A percentile compares a stretch with the other conserved stretches of the same genome.
Conservation (phyloP, 1,284 basidiomycete genomes). For the Hortiboletus rubellus region DNA sequence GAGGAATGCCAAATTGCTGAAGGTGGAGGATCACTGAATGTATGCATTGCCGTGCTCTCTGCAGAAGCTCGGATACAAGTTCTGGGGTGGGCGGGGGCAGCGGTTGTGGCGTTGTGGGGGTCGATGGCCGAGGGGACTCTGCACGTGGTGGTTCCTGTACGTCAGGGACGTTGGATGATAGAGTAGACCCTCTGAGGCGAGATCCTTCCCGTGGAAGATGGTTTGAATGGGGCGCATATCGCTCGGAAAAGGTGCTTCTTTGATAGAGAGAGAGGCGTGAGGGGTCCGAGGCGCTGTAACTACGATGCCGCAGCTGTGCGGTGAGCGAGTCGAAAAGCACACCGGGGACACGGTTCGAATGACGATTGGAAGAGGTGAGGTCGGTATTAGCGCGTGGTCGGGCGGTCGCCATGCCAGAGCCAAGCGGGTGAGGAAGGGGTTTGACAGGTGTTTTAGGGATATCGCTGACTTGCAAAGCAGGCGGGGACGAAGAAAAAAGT, state of each 20-base stretch:
- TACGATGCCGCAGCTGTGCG: constrained; percentile 22
- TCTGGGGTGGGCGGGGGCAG: constrained; percentile 20
- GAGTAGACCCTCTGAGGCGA: constrained; percentile 4
- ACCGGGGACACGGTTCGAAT: constrained; percentile 10
- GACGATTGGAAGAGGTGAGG: constrained; percentile 4
- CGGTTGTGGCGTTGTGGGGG: background rate
- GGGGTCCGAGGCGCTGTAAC: constrained; percentile 10
- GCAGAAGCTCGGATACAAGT: constrained; percentile 30
- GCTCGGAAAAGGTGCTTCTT: constrained; percentile 6
- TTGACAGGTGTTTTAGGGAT: constrained; percentile 2
- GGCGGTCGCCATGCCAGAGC: background rate
- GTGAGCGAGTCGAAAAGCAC: constrained; percentile 7
- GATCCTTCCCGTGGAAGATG: constrained; percentile 2
- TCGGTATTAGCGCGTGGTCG: constrained; percentile 32
- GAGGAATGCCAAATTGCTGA: constrained; percentile 32
- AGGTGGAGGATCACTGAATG: constrained; percentile 29
- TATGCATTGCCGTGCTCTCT: constrained; percentile 26
- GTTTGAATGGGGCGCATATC: background rate
- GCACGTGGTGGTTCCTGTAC: background rate
- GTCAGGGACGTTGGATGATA: constrained; percentile 7
- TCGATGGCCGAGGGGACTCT: background rate
- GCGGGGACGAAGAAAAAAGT: background rate
- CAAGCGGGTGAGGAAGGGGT: constrained; percentile 6
- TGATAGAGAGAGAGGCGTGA: background rate
- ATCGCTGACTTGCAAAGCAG: background rate